These are phyloP conservation scores for Gilbertella persicaria DNA, from an alignment of 371 early-diverging fungal species.

Conservation along the genomic window DNA sequence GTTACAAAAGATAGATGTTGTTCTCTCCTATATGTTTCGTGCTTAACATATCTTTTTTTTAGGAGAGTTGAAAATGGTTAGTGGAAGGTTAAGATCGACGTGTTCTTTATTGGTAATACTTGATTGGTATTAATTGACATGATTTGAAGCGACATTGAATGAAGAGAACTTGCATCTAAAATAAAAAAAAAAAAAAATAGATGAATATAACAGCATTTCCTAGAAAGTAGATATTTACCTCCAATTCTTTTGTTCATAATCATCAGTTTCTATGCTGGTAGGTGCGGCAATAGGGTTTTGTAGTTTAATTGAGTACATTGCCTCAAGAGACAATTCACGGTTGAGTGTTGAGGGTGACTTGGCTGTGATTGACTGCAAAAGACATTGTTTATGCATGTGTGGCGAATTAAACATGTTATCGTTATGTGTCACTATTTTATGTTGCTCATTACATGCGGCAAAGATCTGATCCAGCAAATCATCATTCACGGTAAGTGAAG, in stretches of 20 bases:
- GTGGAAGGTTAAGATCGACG: too few relatives aligned
- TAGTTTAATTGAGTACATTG: constrained; percentile 20
- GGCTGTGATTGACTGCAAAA: constrained; percentile 10
- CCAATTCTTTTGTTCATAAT: neutral
- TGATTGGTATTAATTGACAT: neutral
- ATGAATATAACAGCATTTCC: too few relatives aligned
- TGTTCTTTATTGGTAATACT: too few relatives aligned
- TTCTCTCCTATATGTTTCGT: too few relatives aligned
- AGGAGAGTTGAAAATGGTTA: too few relatives aligned
- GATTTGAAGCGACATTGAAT: neutral
- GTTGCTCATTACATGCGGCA: neutral
- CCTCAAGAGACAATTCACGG: constrained; percentile 10
- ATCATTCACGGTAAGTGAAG: neutral
- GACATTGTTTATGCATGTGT: constrained; percentile 16
- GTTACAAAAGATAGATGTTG: too few relatives aligned
- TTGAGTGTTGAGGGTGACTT: constrained; percentile 4
- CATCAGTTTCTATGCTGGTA: neutral
- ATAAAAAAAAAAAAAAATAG: neutral
- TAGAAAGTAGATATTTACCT: neutral
- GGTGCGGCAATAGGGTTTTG: constrained; percentile 13
- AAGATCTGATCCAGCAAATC: constrained; percentile 24
- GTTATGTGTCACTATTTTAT: constrained; percentile 16
- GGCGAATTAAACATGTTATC: constrained; percentile 42
- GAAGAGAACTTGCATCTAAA: neutral
- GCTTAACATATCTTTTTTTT: too few relatives aligned